Conservation (phyloP, 805 yeast species). For the Schwanniomyces polymorphus region DNA sequence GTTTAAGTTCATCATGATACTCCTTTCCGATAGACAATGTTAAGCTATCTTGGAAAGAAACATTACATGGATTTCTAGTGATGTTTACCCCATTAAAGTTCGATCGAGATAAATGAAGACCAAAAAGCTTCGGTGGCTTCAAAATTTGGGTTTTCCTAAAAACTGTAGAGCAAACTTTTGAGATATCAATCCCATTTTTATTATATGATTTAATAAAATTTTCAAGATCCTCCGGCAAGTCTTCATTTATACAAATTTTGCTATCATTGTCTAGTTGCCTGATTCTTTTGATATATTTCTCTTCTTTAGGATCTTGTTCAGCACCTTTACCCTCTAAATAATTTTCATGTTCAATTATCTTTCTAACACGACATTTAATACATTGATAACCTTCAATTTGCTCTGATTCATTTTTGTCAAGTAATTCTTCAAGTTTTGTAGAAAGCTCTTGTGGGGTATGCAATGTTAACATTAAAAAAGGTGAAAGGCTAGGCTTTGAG, state of each 20-base stretch:
- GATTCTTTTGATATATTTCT: conserved; percentile 30
- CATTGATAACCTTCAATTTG: conserved; percentile 82
- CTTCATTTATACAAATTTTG: conserved; percentile 59
- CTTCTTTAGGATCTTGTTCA: conserved; percentile 22
- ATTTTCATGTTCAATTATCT: conserved; percentile 29
- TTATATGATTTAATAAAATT: conserved; percentile 48
- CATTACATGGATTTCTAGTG: conserved; percentile 73
- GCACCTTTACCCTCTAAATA: conserved; percentile 16
- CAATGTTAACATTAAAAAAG: conserved; percentile 71
- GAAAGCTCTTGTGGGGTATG: conserved; percentile 62
- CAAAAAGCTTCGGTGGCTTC: conserved; percentile 67
- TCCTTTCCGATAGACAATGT: conserved; percentile 49
- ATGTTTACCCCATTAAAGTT: conserved; percentile 66
- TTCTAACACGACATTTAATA: conserved; percentile 56
- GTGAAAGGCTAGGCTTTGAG: conserved; percentile 57
- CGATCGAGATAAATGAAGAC: conserved; percentile 86
- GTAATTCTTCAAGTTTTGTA: conserved; percentile 52
- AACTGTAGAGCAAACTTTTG: conserved; percentile 59
- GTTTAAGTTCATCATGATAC: conserved; percentile 34
- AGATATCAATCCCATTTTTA: conserved; percentile 42
- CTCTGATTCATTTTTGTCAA: conserved; percentile 60
- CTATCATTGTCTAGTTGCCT: conserved; percentile 34
- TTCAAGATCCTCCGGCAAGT: conserved; percentile 53
- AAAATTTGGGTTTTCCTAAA: conserved; percentile 62
- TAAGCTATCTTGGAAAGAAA: conserved; percentile 58